Evolutionary conservation across 2,329 filamentous ascomycete genomes (phyloP), one percentile per base, ranked within the genome.

Genomic region (Whalleya microplaca): DNA sequence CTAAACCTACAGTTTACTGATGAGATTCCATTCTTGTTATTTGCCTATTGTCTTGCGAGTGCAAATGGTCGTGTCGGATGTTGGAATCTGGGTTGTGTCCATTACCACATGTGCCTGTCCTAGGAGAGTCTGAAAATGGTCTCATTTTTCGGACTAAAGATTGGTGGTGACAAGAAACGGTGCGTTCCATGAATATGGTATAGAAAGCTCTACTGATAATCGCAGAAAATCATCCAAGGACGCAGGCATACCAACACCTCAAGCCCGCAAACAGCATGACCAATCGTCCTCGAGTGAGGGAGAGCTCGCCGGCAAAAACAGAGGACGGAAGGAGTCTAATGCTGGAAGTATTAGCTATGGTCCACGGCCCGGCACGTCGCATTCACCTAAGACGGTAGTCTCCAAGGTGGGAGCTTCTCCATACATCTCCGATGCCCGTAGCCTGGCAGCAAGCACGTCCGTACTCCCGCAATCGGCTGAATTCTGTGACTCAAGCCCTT

Each of bases 101-200:
- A 18, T 37, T 27, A 43, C 19, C 37, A 47, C 46, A 32, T 40
- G 23, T 41, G 27, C 21, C 16, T 21, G 18, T 48, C 32, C 21
- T 40, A 20, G 40, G 10, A 27, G 21, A 46, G 40, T 12, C 14
- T 21, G 42, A 71, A 16, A 45, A 85, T 85, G 83, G 83, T 85
- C 20, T 84, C 83, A 2, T 83, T 85, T 61, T 84, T 85, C 61
- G 82, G 82, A 48, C 72, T 85, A 67, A 84, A 80, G 68, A 74
- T 84, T 57, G 80, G 81, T 48, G 76, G 76, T 63, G 80, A 82
- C 59, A 84, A 79, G 73, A 85, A 84, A 71, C 84, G 82, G 77
- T 79, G 73, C 76, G 81, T 77, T n/a, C 10, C 51, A 27, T 37
- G 58, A 56, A 53, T 58, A 40, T 56, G 53, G 51, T 46, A 41